Conservation (phyloP, 805 yeast species). For the Sungouiella thailandica region DNA sequence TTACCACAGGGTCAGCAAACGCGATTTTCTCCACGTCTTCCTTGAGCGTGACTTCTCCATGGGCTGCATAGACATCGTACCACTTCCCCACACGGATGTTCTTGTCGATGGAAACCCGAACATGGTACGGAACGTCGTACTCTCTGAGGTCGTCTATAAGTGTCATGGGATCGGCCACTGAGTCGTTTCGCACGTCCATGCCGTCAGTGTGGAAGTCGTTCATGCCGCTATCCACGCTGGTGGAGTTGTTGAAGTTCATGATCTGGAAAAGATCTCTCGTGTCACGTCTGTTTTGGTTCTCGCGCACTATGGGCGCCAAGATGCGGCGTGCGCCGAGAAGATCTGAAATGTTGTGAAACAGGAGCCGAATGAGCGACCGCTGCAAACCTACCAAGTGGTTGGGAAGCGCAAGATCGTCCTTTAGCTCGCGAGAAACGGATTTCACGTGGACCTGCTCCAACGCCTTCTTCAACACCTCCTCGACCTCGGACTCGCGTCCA, state of each 20-base stretch:
- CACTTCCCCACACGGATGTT: constrained; percentile 91
- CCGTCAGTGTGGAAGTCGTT: constrained; percentile 5
- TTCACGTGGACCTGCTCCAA: constrained; percentile 61
- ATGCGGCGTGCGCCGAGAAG: constrained; percentile 68
- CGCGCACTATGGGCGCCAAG: constrained; percentile 63
- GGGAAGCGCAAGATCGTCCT: constrained; percentile 77
- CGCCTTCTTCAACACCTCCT: constrained; percentile 68
- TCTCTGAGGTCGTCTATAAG: constrained; percentile 79
- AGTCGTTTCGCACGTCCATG: constrained; percentile 6
- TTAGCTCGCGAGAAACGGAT: constrained; percentile 46
- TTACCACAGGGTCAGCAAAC: constrained; percentile 94
- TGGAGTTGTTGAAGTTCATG: constrained; percentile 37
- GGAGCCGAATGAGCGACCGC: constrained; percentile 58
- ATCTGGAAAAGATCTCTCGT: constrained; percentile 65
- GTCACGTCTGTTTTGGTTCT: constrained; percentile 57
- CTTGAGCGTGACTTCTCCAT: constrained; percentile 47
- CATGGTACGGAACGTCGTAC: constrained; percentile 95
- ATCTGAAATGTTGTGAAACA: constrained; percentile 72
- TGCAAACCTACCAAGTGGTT: constrained; percentile 82
- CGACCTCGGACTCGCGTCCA: constrained; percentile 68
- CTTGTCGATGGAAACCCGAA: constrained; percentile 89
- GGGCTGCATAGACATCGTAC: constrained; percentile 73
- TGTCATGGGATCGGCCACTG: constrained; percentile 49
- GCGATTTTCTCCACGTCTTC: constrained; percentile 75
- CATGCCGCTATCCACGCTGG: constrained; percentile 9